Conservation (phyloP, 192 early-diverging fungal genomes). For the Entrophospora sp. region DNA sequence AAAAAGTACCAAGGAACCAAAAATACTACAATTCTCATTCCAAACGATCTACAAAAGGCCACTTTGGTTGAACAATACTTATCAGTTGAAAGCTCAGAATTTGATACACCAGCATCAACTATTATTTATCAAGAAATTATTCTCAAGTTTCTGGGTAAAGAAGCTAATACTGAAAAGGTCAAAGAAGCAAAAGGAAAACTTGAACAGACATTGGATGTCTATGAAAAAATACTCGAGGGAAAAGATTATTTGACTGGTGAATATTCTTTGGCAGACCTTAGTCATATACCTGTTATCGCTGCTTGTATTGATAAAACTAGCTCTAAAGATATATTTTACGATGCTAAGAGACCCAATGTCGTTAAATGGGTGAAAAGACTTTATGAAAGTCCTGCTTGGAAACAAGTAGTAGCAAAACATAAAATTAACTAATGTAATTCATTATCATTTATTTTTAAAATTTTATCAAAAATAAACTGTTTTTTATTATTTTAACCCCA, state of each 20-base stretch:
- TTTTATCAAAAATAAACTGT: too few species aligned
- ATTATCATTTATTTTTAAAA: too few species aligned
- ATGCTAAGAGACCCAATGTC: too few species aligned
- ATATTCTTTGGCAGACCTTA: too few species aligned
- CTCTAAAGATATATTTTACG: too few species aligned
- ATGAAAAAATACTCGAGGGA: slow-evolving; percentile 19
- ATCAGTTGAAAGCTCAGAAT: slow-evolving; percentile 20
- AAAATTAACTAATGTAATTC: too few species aligned
- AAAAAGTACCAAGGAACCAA: slow-evolving; percentile 22
- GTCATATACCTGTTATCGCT: too few species aligned
- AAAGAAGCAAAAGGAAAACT: neutral
- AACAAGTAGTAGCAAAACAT: too few species aligned
- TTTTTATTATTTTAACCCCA: slow-evolving; percentile 23
- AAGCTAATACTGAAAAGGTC: slow-evolving; percentile 6
- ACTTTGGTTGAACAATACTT: slow-evolving; percentile 29
- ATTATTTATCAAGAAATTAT: slow-evolving; percentile 5
- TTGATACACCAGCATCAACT: neutral
- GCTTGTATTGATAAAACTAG: too few species aligned
- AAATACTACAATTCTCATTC: slow-evolving; percentile 23
- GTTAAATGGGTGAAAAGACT: too few species aligned
- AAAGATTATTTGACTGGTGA: too few species aligned
- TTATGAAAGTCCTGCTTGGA: too few species aligned
- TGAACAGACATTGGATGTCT: slow-evolving; percentile 8
- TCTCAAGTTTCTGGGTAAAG: neutral
- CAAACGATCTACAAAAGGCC: slow-evolving; percentile 20